These are phyloP conservation scores for Penicillium sp. DNA, from an alignment of 2,329 filamentous ascomycete genomes.

Conservation along the genomic window DNA sequence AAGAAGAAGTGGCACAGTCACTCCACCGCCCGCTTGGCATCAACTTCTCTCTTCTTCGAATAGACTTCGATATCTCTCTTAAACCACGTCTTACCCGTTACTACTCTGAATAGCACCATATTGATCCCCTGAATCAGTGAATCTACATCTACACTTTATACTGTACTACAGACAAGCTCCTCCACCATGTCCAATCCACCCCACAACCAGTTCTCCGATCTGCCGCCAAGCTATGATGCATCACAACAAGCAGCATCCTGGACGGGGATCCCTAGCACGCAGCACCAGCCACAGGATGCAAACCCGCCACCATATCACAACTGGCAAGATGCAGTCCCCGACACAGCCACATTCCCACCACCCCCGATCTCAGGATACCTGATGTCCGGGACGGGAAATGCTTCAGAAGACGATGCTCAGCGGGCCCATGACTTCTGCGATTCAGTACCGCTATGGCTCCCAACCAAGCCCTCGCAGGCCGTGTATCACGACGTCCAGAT, in stretches of 20 bases:
- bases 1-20: background rate
- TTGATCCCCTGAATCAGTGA: too few relatives aligned
- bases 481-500: conserved; percentile 44
- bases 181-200: background rate
- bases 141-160: too few relatives aligned
- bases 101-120: background rate
- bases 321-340: conserved; percentile 57
- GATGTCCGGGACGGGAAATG: conserved; percentile 56
- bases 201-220: conserved; percentile 3
- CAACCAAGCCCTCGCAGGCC: conserved; percentile 43
- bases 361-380: conserved; percentile 55
- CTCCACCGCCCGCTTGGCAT: conserved; percentile 19
- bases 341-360: conserved; percentile 57
- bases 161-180: background rate
- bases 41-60: background rate
- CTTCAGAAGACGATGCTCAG: conserved; percentile 51
- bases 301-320: conserved; percentile 58
- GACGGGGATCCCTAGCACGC: background rate
- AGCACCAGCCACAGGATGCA: conserved; percentile 1
- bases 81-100: background rate
- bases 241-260: conserved; percentile 1
- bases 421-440: conserved; percentile 56
- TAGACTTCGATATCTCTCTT: background rate
- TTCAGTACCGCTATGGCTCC: conserved; percentile 50
- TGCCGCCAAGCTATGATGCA: conserved; percentile 9